A percentile compares a stretch with the other conserved stretches of the same genome.
Evolutionary conservation across 345 rosid genomes (phyloP).

Genomic region (Carallia brachiata): DNA sequence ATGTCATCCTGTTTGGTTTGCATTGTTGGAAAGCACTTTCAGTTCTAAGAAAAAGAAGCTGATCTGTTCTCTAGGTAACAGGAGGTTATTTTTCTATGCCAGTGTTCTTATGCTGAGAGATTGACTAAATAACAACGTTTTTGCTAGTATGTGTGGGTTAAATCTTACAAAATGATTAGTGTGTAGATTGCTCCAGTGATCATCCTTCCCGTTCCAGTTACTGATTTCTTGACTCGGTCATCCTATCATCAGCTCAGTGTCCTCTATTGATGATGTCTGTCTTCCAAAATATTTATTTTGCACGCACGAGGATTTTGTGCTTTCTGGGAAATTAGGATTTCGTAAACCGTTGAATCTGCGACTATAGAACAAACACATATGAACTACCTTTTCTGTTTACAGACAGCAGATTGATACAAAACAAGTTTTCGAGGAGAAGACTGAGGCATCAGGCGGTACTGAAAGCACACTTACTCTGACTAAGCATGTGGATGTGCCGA

Average conservation of each 20-base stretch:
- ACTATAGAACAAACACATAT: background rate
- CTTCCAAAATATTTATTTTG: background rate
- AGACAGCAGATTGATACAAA: constrained; percentile 79
- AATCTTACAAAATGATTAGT: background rate
- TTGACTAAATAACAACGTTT: too few relatives aligned
- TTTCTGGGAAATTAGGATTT: background rate
- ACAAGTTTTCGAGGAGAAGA: constrained; percentile 80
- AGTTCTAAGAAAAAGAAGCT: too few relatives aligned
- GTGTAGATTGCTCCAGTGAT: background rate
- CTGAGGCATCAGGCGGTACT: constrained; percentile 41
- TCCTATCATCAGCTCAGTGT: too few relatives aligned
- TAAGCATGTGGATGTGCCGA: constrained; percentile 63
- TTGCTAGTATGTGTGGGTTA: too few relatives aligned
- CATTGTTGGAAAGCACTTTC: too few relatives aligned
- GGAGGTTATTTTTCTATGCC: too few relatives aligned
- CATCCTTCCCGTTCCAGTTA: background rate
- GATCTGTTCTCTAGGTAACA: too few relatives aligned
- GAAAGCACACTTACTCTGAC: constrained; percentile 48
- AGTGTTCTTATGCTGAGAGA: too few relatives aligned
- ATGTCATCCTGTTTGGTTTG: too few relatives aligned
- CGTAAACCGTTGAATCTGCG: background rate
- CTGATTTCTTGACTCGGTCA: background rate
- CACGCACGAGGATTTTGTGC: background rate
- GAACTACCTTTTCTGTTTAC: constrained; percentile 14
- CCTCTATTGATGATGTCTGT: too few relatives aligned